A percentile compares a stretch with the other conserved stretches of the same genome.
phyloP scores from a whole-genome alignment of 805 yeast species.

The Kodamaea nitidulidarum region DNA sequence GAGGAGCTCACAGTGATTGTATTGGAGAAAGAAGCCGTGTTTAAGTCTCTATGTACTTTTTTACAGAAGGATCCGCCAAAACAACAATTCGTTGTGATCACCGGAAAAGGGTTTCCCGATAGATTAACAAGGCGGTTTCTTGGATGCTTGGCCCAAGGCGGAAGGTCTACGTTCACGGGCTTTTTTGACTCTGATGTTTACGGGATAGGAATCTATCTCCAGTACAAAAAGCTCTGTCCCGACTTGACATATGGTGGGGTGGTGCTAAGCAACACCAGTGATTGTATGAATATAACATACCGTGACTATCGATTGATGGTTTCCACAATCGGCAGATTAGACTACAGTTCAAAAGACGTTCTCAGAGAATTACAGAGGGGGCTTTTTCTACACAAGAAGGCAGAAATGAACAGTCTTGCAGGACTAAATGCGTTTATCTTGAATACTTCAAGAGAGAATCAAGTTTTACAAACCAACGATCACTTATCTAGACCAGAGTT shows the following conservation, averaged over 20 bases:
- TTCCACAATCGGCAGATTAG: slow-evolving; percentile 6
- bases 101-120: slow-evolving; percentile 72
- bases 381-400: slow-evolving; percentile 45
- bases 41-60: slow-evolving; percentile 28
- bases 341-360: too few relatives aligned
- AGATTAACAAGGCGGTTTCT: slow-evolving; percentile 45
- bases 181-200: slow-evolving; percentile 64
- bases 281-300: slow-evolving; percentile 17
- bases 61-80: slow-evolving; percentile 6
- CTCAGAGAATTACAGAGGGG: slow-evolving; percentile 50
- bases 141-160: slow-evolving; percentile 15
- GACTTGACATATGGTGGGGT: slow-evolving; percentile 37
- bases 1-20: slow-evolving; percentile 14
- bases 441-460: not conserved
- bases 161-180: slow-evolving; percentile 38
- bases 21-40: slow-evolving; percentile 41
- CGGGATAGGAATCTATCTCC: slow-evolving; percentile 51
- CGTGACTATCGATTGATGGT: slow-evolving; percentile 20
- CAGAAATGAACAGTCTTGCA: slow-evolving; percentile 47
- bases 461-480: too few relatives aligned
- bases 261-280: slow-evolving; percentile 32
- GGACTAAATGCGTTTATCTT: slow-evolving; percentile 2
- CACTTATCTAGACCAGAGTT: too few relatives aligned
- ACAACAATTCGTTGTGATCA: slow-evolving; percentile 31
- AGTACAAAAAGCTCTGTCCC: slow-evolving; percentile 20